Evolutionary conservation across 345 rosid genomes (phyloP), one percentile per base, ranked within the genome.

Genomic region (Acer negundo): DNA sequence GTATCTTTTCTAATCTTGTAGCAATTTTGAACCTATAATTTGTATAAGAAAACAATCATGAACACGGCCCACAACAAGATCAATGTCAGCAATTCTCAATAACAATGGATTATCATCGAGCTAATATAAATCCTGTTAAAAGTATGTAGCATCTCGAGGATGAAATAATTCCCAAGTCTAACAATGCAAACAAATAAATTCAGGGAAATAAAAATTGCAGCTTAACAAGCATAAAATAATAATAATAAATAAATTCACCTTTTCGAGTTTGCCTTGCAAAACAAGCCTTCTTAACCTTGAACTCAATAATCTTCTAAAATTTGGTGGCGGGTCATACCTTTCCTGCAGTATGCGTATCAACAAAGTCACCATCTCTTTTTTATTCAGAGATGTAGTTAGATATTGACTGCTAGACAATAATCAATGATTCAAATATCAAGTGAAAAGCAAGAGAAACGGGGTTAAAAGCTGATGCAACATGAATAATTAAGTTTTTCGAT

Each of bases 261-360:
- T 90, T 85, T 86, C 89, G 17, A 92, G 85, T 85, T 90, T 94
- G 51, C 90, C 89, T 80, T 90, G 91, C 20, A 83, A 80, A 76
- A 90, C 94, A 75, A 94, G 93, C 80, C 91, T 87, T 80, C 95
- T 87, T 84, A 92, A 86, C 78, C 89, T 94, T 80, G 91, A 85
- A 84, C 90, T 79, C 63, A 92, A 75, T 23, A 80, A 56, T 85
- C 90, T 85, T 79, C 90, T 86, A 75, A 94, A 94, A 79, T 88
- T 87, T 76, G 74, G 81, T 26, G 93, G 94, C 73, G 85, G 85
- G 73, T 86, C 88, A 24, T 85, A 89, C 84, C 85, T 87, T 88
- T 86, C 83, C 88, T 91, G 92, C 89, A 79, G 64, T 15, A 75
- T 12, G 59, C 10, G 5, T 72, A 72, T 72, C 53, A 56, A 35